Conservation (phyloP, 306 rosid species). For the Alnus rubra region DNA sequence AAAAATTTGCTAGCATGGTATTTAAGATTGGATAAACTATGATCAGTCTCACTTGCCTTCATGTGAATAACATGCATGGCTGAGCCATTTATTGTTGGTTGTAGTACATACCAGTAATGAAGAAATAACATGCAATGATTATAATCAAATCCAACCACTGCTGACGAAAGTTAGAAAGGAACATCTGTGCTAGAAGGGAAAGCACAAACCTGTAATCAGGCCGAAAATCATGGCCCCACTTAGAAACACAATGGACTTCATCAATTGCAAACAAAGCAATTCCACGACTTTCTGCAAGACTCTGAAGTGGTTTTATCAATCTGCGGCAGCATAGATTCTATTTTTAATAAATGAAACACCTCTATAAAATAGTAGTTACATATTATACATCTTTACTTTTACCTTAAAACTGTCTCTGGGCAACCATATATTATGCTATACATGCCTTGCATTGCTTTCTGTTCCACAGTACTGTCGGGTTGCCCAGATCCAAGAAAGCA, state of each 20-base stretch:
- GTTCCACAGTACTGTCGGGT: constrained; percentile 76
- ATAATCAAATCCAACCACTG: background rate
- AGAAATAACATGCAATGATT: background rate
- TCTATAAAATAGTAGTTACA: background rate
- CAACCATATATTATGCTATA: constrained; percentile 76
- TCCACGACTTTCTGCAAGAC: constrained; percentile 71
- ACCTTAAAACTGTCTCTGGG: constrained; percentile 86
- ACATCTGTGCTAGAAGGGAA: background rate
- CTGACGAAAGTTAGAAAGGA: background rate
- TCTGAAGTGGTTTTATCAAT: constrained; percentile 74
- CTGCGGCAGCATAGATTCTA: constrained; percentile 37
- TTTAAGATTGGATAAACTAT: background rate
- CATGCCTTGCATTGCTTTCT: constrained; percentile 84
- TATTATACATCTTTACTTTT: background rate
- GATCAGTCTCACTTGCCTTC: background rate
- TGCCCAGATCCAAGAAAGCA: constrained; percentile 99
- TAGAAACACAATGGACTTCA: constrained; percentile 95
- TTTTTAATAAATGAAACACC: background rate
- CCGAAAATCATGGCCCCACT: constrained; percentile 98
- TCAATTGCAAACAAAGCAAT: constrained; percentile 92
- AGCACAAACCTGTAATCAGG: constrained; percentile 80
- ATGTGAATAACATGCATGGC: background rate
- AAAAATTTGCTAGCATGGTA: background rate
- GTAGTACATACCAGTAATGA: background rate
- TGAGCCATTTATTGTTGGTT: background rate